A percentile compares a stretch with the other conserved stretches of the same genome.
Evolutionary conservation across 768 basidiomycete species (phyloP).

Genomic region (Pisolithus orientalis): DNA sequence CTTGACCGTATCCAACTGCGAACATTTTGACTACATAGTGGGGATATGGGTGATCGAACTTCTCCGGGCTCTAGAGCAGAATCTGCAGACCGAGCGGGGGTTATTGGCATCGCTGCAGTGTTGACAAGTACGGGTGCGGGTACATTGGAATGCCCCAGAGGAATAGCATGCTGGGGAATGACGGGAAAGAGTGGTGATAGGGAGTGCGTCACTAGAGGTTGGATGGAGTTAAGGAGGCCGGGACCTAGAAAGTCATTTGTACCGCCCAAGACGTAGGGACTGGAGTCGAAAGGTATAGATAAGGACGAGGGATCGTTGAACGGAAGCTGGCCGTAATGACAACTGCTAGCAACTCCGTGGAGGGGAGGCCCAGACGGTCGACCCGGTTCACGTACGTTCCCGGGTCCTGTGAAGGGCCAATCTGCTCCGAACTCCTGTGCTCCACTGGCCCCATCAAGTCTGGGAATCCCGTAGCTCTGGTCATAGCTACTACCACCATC

Average conservation of each 20-base stretch:
- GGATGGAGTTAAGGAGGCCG: neutral
- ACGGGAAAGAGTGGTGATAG: neutral
- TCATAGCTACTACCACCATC: neutral
- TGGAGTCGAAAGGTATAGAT: neutral
- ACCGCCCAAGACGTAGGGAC: neutral
- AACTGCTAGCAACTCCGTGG: neutral
- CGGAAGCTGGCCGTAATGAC: neutral
- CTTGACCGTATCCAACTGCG: conserved; percentile 1
- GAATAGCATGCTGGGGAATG: neutral
- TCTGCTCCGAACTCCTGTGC: neutral
- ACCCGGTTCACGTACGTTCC: neutral
- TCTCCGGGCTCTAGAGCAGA: conserved; percentile 21
- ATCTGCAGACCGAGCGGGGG: neutral
- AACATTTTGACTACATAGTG: conserved; percentile 10
- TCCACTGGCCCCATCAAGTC: neutral
- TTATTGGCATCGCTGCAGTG: neutral
- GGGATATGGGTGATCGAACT: conserved; percentile 21
- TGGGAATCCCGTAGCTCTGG: neutral
- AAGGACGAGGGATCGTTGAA: neutral
- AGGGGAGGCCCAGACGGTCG: neutral
- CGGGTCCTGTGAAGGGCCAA: neutral
- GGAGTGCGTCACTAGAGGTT: neutral
- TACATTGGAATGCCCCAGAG: neutral
- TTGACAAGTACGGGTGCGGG: neutral
- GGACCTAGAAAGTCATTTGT: too few species aligned